phyloP scores from a whole-genome alignment of 1,284 basidiomycete genomes.

The Rhodotorula sp. region DNA sequence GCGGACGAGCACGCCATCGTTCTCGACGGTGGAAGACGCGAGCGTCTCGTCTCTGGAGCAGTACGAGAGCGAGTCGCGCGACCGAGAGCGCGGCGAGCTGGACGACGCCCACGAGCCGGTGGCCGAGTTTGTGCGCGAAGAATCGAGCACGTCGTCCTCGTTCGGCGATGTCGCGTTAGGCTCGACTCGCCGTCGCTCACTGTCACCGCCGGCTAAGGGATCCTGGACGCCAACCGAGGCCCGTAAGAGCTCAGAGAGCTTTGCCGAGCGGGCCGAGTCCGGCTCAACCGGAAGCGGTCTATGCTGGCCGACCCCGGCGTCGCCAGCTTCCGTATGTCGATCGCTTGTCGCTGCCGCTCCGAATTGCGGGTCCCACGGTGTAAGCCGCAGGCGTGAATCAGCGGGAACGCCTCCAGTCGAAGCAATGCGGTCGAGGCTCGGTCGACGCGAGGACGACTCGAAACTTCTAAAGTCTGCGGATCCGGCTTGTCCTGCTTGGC shows the following conservation, averaged over 20 bases:
- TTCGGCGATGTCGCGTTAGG: neutral
- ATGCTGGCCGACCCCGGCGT: too few relatives aligned
- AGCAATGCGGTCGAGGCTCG: neutral
- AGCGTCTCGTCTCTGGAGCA: conserved; percentile 10
- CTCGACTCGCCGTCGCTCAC: too few relatives aligned
- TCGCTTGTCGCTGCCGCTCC: too few relatives aligned
- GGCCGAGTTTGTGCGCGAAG: neutral
- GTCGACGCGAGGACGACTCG: neutral
- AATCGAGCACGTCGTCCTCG: neutral
- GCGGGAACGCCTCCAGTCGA: neutral
- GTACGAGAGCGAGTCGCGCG: conserved; percentile 12
- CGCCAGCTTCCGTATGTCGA: too few relatives aligned
- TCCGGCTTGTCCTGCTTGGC: neutral
- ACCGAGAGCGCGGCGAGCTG: conserved; percentile 8
- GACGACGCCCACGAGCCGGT: conserved; percentile 1
- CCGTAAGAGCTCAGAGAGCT: neutral
- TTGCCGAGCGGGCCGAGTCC: neutral
- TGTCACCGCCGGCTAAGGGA: too few relatives aligned
- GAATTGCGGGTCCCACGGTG: too few relatives aligned
- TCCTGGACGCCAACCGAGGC: too few relatives aligned
- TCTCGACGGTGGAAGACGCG: conserved; percentile 2
- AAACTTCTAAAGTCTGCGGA: conserved; percentile 12
- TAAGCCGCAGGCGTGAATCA: neutral
- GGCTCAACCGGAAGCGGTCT: too few relatives aligned
- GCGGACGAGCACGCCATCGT: neutral